Evolutionary conservation across 2,329 filamentous ascomycete genomes (phyloP), one percentile per base, ranked within the genome.

Genomic region (Paecilomyces formosus): DNA sequence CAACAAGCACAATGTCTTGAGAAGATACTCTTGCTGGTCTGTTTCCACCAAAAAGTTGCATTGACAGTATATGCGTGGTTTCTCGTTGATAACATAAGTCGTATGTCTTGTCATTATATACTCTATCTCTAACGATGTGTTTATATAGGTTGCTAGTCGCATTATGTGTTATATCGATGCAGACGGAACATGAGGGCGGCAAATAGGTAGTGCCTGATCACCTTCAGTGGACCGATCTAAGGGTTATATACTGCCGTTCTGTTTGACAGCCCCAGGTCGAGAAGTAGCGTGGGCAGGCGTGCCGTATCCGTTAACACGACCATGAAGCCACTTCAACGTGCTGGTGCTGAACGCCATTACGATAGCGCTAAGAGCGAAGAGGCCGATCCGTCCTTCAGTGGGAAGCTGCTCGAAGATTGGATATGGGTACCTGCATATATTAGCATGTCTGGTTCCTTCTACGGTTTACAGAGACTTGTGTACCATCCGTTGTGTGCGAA

Each of bases 321-420:
- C 83, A 73, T 95, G 90, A 1, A 89, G 61, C 80, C 82, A 87
- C 70, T 91, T 88, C 62, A 96, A 75, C 9, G 80, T 74, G 22
- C 84, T 76, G 0, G 89, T 92, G 63, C 86, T 90, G 2, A 79
- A 71, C 1, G 88, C 87, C 85, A 95, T 92, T 15, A 89, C 73
- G 1, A 82, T 68, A 0, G 89, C 91, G 50, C 89, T 88, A 18
- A 83, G 76, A 0, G 79, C 80, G 65, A 95, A 96, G 9, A 96
- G 77, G 0, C 83, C 74, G 8, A 86, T 76, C 21, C 92, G 83
- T 68, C 91, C 86, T 54, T 77, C 70, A 0, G 85, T 88, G 55
- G 79, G 81, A 50, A 95, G 76, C 52, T 89, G 70, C 8, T 80
- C 86, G 63, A 97, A 93, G 26, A 96, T 81, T 1, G 92, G 92